Percentiles rank a stretch among this genome's conserved stretches.
Conservation (phyloP, 2,329 filamentous ascomycete genomes). For the Aspergillus aculeatus region DNA sequence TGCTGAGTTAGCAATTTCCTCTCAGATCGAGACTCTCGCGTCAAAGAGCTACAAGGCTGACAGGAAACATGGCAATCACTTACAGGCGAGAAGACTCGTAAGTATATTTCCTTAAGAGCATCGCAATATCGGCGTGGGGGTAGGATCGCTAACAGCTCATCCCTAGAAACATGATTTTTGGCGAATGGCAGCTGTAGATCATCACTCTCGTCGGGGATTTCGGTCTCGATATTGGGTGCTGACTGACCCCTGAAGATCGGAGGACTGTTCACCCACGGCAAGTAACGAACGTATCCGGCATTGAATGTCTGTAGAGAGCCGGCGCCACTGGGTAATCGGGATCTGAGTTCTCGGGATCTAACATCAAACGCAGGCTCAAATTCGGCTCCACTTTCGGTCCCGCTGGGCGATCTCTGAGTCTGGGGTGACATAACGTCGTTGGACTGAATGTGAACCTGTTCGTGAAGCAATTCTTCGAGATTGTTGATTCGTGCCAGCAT, state of each 20-base stretch:
- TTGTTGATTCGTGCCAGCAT: conserved; percentile 37
- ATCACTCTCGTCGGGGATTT: conserved; percentile 31
- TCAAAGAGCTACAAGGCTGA: no score
- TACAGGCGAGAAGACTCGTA: conserved; percentile 41
- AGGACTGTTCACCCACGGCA: conserved; percentile 32
- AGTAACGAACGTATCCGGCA: conserved; percentile 39
- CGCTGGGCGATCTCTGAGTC: conserved; percentile 28
- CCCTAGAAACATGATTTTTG: conserved; percentile 26
- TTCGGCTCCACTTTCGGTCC: conserved; percentile 28
- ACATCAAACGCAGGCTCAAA: conserved; percentile 21
- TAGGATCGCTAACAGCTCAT: conserved; percentile 33
- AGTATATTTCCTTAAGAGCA: conserved; percentile 37
- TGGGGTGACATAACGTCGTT: conserved; percentile 27
- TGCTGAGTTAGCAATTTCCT: not conserved
- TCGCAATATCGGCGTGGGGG: conserved; percentile 39
- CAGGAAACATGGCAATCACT: conserved; percentile 6
- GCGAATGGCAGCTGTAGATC: conserved; percentile 35
- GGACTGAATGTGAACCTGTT: conserved; percentile 26
- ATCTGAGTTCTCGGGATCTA: conserved; percentile 21
- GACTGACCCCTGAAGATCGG: conserved; percentile 27
- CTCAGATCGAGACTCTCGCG: not conserved
- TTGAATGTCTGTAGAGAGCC: conserved; percentile 32
- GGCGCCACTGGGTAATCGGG: conserved; percentile 25
- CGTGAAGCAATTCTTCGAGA: conserved; percentile 37
- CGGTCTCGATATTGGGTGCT: conserved; percentile 26